Percentiles rank a stretch among this genome's conserved stretches.
phyloP scores from a whole-genome alignment of 2,329 filamentous ascomycete genomes.

The Talaromyces atroroseus region DNA sequence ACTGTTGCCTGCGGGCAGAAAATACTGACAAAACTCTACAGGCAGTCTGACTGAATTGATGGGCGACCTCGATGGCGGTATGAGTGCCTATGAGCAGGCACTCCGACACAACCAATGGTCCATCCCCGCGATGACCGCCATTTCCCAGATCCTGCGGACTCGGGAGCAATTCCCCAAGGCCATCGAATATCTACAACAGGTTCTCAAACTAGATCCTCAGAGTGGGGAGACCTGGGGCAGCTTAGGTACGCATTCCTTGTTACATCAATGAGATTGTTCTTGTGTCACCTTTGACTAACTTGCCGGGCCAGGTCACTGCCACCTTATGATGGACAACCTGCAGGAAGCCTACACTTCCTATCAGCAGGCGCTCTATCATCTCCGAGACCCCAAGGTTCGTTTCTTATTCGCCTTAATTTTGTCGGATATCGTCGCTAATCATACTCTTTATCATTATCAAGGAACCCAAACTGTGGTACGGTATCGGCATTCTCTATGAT shows the following conservation, averaged over 20 bases:
- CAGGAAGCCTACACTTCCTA: slow-evolving; percentile 97
- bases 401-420: neutral
- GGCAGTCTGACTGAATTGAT: slow-evolving; percentile 82
- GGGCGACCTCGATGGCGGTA: slow-evolving; percentile 81
- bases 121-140: slow-evolving; percentile 85
- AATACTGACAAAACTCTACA: slow-evolving; percentile 34
- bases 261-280: slow-evolving; percentile 4
- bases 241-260: slow-evolving; percentile 59
- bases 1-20: slow-evolving; percentile 12
- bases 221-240: slow-evolving; percentile 98
- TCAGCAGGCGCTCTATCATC: slow-evolving; percentile 87
- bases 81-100: slow-evolving; percentile 84
- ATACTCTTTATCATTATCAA: slow-evolving; percentile 28
- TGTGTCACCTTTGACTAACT: slow-evolving; percentile 11
- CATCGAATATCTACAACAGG: slow-evolving; percentile 85
- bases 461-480: slow-evolving; percentile 98
- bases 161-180: slow-evolving; percentile 92
- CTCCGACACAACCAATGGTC: slow-evolving; percentile 83
- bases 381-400: slow-evolving; percentile 83
- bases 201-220: slow-evolving; percentile 78
- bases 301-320: slow-evolving; percentile 71
- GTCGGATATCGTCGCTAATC: slow-evolving; percentile 12
- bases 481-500: slow-evolving; percentile 95
- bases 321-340: slow-evolving; percentile 96
- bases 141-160: slow-evolving; percentile 82